Evolutionary conservation across 495 filamentous ascomycete species (phyloP).

Genomic region (Neurospora tetraspora): DNA sequence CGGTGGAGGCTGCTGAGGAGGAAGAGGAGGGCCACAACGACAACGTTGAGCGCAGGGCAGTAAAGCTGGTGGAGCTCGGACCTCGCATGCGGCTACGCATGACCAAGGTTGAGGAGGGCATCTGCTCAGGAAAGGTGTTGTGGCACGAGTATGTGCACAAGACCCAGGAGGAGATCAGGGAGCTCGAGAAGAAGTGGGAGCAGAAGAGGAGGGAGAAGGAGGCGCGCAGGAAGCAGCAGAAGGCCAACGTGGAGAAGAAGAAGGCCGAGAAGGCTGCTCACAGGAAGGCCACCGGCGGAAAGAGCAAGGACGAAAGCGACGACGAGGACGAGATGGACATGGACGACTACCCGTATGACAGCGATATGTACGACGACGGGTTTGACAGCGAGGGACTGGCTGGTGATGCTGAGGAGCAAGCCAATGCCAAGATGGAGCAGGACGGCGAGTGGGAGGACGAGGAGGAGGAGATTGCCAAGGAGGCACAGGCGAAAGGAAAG

Average conservation of each 20-base stretch:
- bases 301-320: conserved; percentile 46
- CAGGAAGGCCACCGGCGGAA: conserved; percentile 37
- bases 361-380: conserved; percentile 43
- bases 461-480: conserved; percentile 31
- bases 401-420: conserved; percentile 51
- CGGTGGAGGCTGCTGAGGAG: conserved; percentile 15
- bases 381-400: conserved; percentile 43
- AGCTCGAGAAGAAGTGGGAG: conserved; percentile 74
- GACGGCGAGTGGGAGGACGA: conserved; percentile 45
- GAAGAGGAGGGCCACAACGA: conserved; percentile 25
- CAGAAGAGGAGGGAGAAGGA: conserved; percentile 70
- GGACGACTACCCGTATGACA: conserved; percentile 35
- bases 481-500: not conserved
- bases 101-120: conserved; percentile 91
- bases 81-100: conserved; percentile 82
- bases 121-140: conserved; percentile 86
- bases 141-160: conserved; percentile 95
- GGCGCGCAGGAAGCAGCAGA: conserved; percentile 66
- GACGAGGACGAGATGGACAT: conserved; percentile 52
- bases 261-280: conserved; percentile 43
- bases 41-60: conserved; percentile 66
- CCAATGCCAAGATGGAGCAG: conserved; percentile 43
- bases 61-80: conserved; percentile 86
- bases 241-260: conserved; percentile 81
- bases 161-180: conserved; percentile 61